Evolutionary conservation across 2,329 filamentous ascomycete species (phyloP).

Genomic region (Xylariales sp.): DNA sequence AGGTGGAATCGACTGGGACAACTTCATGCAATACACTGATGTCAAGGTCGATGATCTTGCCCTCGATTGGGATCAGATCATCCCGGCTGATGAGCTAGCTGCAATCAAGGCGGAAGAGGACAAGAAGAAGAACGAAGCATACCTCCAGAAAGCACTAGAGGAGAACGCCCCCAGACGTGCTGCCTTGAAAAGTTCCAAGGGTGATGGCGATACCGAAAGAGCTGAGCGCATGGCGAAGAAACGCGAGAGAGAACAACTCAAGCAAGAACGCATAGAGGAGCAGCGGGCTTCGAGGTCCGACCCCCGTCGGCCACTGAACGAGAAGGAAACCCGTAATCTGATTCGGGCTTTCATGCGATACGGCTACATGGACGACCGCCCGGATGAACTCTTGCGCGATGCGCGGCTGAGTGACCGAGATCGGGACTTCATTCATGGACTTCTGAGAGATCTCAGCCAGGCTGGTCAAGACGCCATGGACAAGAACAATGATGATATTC

Average conservation of each 20-base stretch:
- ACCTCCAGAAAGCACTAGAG: conserved; percentile 75
- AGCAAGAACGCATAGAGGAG: conserved; percentile 72
- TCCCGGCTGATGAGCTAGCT: conserved; percentile 87
- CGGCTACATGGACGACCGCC: conserved; percentile 82
- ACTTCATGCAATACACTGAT: conserved; percentile 96
- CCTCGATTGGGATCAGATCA: conserved; percentile 97
- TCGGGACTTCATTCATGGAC: conserved; percentile 68
- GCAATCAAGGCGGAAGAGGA: conserved; percentile 87
- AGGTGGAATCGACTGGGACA: conserved; percentile 79
- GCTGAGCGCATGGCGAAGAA: conserved; percentile 63
- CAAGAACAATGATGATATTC: conserved; percentile 64
- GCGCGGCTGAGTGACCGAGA: conserved; percentile 82
- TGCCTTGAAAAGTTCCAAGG: conserved; percentile 52
- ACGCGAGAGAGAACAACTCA: conserved; percentile 57
- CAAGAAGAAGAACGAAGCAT: conserved; percentile 74
- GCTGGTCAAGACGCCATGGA: conserved; percentile 56
- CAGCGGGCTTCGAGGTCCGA: conserved; percentile 71
- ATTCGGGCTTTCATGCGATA: conserved; percentile 88
- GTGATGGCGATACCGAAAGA: conserved; percentile 51
- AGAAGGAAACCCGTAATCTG: conserved; percentile 90
- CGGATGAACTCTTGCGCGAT: conserved; percentile 81
- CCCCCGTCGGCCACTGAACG: conserved; percentile 81
- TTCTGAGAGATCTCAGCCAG: conserved; percentile 69
- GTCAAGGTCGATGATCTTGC: conserved; percentile 80
- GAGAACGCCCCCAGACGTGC: conserved; percentile 79